Evolutionary conservation across 495 filamentous ascomycete genomes (phyloP).

Genomic region (Sphaerosporella brunnea): DNA sequence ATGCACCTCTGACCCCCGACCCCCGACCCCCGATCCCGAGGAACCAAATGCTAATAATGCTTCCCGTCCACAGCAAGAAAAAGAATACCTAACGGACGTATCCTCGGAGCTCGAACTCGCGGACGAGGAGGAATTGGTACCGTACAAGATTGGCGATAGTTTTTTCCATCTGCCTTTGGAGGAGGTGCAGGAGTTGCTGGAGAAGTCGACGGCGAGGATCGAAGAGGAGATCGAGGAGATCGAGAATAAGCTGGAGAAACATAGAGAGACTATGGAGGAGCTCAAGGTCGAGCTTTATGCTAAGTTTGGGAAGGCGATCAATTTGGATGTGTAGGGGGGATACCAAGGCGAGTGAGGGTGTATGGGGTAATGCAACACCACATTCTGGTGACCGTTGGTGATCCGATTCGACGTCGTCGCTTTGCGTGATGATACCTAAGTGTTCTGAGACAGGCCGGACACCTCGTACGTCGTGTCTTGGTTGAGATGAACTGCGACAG

Average conservation of each 20-base stretch:
- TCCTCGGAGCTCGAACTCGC: constrained; percentile 80
- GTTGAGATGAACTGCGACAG: too few species aligned
- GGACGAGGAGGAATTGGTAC: constrained; percentile 84
- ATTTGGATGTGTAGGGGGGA: constrained; percentile 4
- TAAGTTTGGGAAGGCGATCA: constrained; percentile 28
- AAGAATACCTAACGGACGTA: constrained; percentile 90
- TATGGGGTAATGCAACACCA: too few species aligned
- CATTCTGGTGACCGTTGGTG: too few species aligned
- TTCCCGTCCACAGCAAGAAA: constrained; percentile 60
- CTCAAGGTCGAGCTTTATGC: constrained; percentile 82
- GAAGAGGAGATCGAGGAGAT: constrained; percentile 56
- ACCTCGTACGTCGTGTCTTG: too few species aligned
- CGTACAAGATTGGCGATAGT: constrained; percentile 90
- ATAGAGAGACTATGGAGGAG: constrained; percentile 70
- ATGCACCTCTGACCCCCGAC: background rate
- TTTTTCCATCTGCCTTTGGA: constrained; percentile 71
- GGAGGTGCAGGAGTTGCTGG: constrained; percentile 71
- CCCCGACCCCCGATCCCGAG: too few species aligned
- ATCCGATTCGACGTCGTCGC: too few species aligned
- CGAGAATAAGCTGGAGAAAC: constrained; percentile 52
- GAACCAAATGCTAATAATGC: too few species aligned
- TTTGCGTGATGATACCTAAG: too few species aligned
- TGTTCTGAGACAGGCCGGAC: too few species aligned
- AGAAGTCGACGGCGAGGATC: constrained; percentile 48
- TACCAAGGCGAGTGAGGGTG: too few species aligned